Percentiles rank a stretch among this genome's conserved stretches.
These are phyloP conservation scores for Dothideomycetidae sp. DNA, from an alignment of 2,329 filamentous ascomycete species.

Conservation along the genomic window DNA sequence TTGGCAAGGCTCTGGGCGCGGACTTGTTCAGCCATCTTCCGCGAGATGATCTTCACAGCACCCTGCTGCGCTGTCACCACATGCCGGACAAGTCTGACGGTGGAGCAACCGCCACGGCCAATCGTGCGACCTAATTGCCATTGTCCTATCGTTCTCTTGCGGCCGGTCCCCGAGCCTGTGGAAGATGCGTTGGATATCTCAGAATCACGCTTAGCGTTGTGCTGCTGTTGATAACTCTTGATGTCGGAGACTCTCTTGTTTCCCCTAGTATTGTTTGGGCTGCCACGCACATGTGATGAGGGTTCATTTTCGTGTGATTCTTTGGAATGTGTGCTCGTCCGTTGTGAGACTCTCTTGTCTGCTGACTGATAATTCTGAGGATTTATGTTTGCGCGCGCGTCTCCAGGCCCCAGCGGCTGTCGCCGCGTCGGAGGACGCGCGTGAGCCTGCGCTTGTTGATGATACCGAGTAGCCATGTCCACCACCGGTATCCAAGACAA, in stretches of 20 bases:
- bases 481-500: conserved; percentile 1
- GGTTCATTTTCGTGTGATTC: conserved; percentile 28
- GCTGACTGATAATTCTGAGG: conserved; percentile 6
- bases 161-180: conserved; percentile 34
- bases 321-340: conserved; percentile 10
- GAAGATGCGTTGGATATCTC: conserved; percentile 43
- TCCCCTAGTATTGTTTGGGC: conserved; percentile 25
- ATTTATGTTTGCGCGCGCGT: conserved; percentile 13
- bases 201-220: conserved; percentile 37
- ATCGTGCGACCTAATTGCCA: conserved; percentile 86
- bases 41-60: conserved; percentile 91
- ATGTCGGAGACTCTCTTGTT: conserved; percentile 41
- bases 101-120: conserved; percentile 77
- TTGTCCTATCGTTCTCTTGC: conserved; percentile 70
- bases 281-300: conserved; percentile 27
- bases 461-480: conserved; percentile 9
- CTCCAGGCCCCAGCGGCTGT: conserved; percentile 13
- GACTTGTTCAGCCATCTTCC: conserved; percentile 59
- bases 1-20: conserved; percentile 76
- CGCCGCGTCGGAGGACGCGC: conserved; percentile 10
- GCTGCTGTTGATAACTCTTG: conserved; percentile 29
- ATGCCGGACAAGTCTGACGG: conserved; percentile 76
- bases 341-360: conserved; percentile 14
- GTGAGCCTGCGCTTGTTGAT: conserved; percentile 9
- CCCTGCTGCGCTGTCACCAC: conserved; percentile 60